Percentiles rank a stretch among this genome's conserved stretches.
Evolutionary conservation across 2,329 filamentous ascomycete genomes (phyloP).

Genomic region (Claviceps quebecensis): DNA sequence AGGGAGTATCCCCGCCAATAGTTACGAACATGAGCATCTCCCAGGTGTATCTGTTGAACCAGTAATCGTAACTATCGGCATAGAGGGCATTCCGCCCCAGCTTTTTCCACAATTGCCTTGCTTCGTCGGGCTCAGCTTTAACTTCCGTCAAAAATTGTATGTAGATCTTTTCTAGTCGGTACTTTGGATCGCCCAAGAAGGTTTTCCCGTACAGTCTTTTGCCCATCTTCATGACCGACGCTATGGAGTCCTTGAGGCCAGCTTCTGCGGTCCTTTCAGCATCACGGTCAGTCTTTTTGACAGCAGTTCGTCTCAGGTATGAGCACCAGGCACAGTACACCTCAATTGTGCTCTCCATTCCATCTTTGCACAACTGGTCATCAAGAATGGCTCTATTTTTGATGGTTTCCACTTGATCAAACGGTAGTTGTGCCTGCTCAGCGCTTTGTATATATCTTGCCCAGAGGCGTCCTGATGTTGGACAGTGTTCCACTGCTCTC

Average conservation of each 20-base stretch:
- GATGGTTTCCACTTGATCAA: constrained; percentile 71
- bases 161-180: constrained; percentile 78
- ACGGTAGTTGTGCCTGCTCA: constrained; percentile 63
- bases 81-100: constrained; percentile 50
- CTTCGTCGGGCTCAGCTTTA: constrained; percentile 61
- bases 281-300: constrained; percentile 62
- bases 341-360: constrained; percentile 76
- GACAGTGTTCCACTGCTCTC: constrained; percentile 77
- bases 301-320: constrained; percentile 75
- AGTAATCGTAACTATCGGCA: constrained; percentile 78
- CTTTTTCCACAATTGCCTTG: constrained; percentile 62
- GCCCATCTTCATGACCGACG: constrained; percentile 70
- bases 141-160: constrained; percentile 85
- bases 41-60: constrained; percentile 84
- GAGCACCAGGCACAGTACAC: constrained; percentile 93
- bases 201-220: constrained; percentile 57
- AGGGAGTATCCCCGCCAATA: constrained; percentile 41
- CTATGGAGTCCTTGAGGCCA: constrained; percentile 70
- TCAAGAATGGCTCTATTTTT: constrained; percentile 87
- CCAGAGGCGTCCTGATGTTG: constrained; percentile 87
- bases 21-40: constrained; percentile 59
- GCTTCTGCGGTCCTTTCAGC: constrained; percentile 82
- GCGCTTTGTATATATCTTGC: constrained; percentile 74
- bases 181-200: constrained; percentile 78
- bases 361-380: constrained; percentile 69